Percentiles rank a stretch among this genome's conserved stretches.
These are phyloP conservation scores for Penicillium glabrum DNA, from an alignment of 2,329 filamentous ascomycete genomes.

Conservation along the genomic window DNA sequence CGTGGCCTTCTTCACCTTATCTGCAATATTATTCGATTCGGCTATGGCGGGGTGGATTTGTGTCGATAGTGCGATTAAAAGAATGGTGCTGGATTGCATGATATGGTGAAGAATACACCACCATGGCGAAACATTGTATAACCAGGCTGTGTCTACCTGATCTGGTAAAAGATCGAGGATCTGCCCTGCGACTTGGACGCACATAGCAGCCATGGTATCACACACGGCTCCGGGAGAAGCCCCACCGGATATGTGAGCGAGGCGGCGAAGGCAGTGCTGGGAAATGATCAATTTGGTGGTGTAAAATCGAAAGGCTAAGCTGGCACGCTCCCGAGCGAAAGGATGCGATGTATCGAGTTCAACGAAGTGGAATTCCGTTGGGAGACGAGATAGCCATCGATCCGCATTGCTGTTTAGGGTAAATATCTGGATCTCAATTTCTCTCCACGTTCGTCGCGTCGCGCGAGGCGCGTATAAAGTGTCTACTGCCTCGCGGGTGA, in stretches of 20 bases:
- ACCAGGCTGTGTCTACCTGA: constrained; percentile 30
- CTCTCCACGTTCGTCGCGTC: constrained; percentile 33
- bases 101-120: constrained; percentile 43
- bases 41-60: constrained; percentile 29
- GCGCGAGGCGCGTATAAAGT: constrained; percentile 39
- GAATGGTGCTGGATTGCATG: constrained; percentile 40
- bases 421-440: constrained; percentile 36
- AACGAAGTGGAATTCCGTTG: constrained; percentile 35
- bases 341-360: constrained; percentile 23
- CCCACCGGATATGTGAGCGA: constrained; percentile 19
- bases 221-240: constrained; percentile 29
- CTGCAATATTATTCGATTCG: constrained; percentile 26
- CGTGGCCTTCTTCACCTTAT: constrained; percentile 33
- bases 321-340: constrained; percentile 34
- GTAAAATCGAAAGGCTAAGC: constrained; percentile 44
- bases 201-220: constrained; percentile 34
- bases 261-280: constrained; percentile 44
- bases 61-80: constrained; percentile 40
- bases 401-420: constrained; percentile 37
- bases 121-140: constrained; percentile 38
- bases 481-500: constrained; percentile 38
- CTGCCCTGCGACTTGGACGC: constrained; percentile 35
- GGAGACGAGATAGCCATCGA: constrained; percentile 39
- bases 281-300: constrained; percentile 43
- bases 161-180: constrained; percentile 37